Evolutionary conservation across 2,329 filamentous ascomycete species (phyloP), one percentile per base, ranked within the genome.

Genomic region (Fusarium beomiforme): DNA sequence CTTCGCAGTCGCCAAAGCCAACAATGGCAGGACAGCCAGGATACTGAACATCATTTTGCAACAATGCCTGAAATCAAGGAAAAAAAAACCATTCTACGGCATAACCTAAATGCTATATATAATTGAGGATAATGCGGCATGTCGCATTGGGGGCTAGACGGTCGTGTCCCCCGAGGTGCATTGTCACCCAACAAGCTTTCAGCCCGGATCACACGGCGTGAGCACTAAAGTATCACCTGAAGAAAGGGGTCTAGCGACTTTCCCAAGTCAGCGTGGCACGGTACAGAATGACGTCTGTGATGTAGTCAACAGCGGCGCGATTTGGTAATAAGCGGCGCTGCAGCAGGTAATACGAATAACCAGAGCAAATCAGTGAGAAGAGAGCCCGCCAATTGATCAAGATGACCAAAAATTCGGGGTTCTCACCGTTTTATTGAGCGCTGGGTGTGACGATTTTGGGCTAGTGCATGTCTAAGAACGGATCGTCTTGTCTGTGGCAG

Each of bases 221-320:
- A 67, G 64, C 64, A 44, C 64, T 67, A 68, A 68, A 13, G 37
- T 37, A 39, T 44, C n/a, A 67, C 43, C 12, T 37, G 10, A 19
- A 14, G 14, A 36, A 68, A 63, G 6, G 19, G 16, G 44, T 36
- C 29, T 62, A 56, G 64, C 23, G 3, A 26, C 7, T 31, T 41
- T 29, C 34, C 36, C n/a, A 51, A 36, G n/a, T n/a, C 12, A 56
- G 43, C 14, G 4, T 24, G 44, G 31, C 23, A 31, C 14, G 14
- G 19, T 14, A 42, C 16, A 19, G 13, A n/a, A 50, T 67, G 63
- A 63, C 63, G 37, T 63, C 42, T 29, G 37, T 37, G 51, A 59
- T 33, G 56, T 19, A 31, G 8, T 57, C 34, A 14, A 14, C 5
- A 5, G n/a, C 17, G 29, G 59, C 14, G 10, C 16, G 8, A 62